Conservation (phyloP, 2,329 filamentous ascomycete species). For the Sclerotinia glacialis region DNA sequence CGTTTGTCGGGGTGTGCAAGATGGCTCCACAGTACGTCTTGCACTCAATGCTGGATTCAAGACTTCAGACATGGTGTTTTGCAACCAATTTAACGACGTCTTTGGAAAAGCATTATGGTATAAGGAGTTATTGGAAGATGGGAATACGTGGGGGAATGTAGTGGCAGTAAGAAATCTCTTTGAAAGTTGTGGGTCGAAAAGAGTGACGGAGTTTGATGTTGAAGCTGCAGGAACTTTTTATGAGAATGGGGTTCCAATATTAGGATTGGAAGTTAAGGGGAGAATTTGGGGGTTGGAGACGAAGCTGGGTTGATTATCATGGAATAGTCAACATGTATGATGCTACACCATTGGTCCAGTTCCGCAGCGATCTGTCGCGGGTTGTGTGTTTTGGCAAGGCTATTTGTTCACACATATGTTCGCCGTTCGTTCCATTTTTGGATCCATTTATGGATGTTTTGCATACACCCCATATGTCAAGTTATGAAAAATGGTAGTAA, state of each 20-base stretch:
- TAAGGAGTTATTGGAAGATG: not conserved
- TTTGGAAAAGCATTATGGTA: not conserved
- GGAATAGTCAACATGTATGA: too few relatives aligned
- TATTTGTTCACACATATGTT: too few relatives aligned
- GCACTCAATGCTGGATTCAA: slow-evolving; percentile 62
- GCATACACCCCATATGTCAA: too few relatives aligned
- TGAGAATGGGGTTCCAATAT: not conserved
- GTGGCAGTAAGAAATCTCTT: slow-evolving; percentile 1
- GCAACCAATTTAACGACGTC: not conserved
- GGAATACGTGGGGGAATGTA: not conserved
- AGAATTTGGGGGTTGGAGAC: too few relatives aligned
- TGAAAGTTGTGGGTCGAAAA: slow-evolving; percentile 14
- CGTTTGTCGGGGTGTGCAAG: slow-evolving; percentile 64
- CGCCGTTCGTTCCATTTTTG: too few relatives aligned
- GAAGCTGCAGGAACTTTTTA: not conserved
- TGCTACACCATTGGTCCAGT: too few relatives aligned
- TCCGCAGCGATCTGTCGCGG: too few relatives aligned
- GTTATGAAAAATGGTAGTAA: too few relatives aligned
- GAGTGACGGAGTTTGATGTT: not conserved
- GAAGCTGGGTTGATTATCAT: not conserved
- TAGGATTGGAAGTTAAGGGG: not conserved
- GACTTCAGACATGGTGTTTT: slow-evolving; percentile 57
- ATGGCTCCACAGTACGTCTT: slow-evolving; percentile 64
- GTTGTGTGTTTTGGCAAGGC: too few relatives aligned
- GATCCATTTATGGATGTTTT: too few relatives aligned